Evolutionary conservation across 164 flowering plant species (phyloP), one percentile per base, ranked within the genome.

Genomic region (Vitis rotundifolia): DNA sequence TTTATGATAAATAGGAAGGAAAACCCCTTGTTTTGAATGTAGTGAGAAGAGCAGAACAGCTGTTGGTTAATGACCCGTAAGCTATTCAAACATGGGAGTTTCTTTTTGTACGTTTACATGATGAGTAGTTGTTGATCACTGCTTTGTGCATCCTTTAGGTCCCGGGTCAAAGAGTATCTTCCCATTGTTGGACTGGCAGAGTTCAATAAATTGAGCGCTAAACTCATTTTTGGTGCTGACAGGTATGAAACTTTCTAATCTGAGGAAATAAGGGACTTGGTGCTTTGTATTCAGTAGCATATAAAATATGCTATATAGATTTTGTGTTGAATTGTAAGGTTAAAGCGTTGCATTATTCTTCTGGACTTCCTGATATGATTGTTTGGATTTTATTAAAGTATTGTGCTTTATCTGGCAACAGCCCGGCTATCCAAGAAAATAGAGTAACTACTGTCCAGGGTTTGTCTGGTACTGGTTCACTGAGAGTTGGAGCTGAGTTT

Each of bases 401-500:
- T 50, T 56, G 44, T 78, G 8, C 44, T 16, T 63, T 63, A 37
- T 16, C 7, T 64, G 55, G 29, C 18, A 28, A 76, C 77, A 93
- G 98, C 75, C 97, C 93, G 76, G 97, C 97, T 14, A 89, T 96
- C 81, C 83, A 71, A 73, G 98, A 90, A 79, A 93, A 92, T 76
- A 80, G 98, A 76, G 82, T 96, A 15, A 78, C 93, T 37, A 96
- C 98, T 15, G 97, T 90, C 18, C 97, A 96, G 75, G 83, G 97
- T 68, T 84, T 93, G 77, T 96, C 98, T 68, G 99, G 97, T 63
- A 93, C 99, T 59, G 99, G 99, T 48, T 96, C 99, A 22, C 70
- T 96, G 76, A 86, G 98, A 78, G 97, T 96, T 80, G 99, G 98
- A 65, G 92, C 79, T 67, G 99, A 96, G 69, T 96, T 96, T 85